Evolutionary conservation across 371 early-diverging fungal species (phyloP).

Genomic region (Apophysomyces elegans): DNA sequence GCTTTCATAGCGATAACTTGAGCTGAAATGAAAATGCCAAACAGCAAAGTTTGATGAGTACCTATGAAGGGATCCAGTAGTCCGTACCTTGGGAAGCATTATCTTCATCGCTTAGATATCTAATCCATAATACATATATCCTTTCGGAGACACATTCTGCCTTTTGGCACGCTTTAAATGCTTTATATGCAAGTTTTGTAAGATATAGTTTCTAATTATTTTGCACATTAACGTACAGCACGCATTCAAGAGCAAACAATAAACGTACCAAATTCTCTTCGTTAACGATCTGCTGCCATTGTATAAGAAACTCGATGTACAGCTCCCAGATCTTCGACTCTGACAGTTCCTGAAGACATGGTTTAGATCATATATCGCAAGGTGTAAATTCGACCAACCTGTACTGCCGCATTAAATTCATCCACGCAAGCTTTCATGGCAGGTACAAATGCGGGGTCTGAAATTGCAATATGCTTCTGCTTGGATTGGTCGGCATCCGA

Average conservation of each 20-base stretch:
- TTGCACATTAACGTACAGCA: not conserved
- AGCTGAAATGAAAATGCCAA: slow-evolving; percentile 13
- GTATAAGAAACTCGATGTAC: slow-evolving; percentile 64
- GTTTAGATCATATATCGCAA: slow-evolving; percentile 17
- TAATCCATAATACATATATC: slow-evolving; percentile 56
- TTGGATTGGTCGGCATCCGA: not conserved
- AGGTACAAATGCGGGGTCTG: slow-evolving; percentile 59
- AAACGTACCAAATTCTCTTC: slow-evolving; percentile 61
- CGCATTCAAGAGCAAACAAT: not conserved
- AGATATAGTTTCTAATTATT: slow-evolving; percentile 56
- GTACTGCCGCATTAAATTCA: slow-evolving; percentile 48
- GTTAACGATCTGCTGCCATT: slow-evolving; percentile 46
- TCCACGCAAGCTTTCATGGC: slow-evolving; percentile 58
- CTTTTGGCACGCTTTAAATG: slow-evolving; percentile 50
- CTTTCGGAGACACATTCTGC: slow-evolving; percentile 40
- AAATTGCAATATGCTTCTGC: slow-evolving; percentile 24
- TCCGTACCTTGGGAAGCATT: slow-evolving; percentile 21
- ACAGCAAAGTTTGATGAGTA: not conserved
- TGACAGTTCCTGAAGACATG: slow-evolving; percentile 25
- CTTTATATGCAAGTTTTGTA: slow-evolving; percentile 45
- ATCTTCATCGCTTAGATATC: slow-evolving; percentile 24
- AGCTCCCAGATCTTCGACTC: slow-evolving; percentile 56
- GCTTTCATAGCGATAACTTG: slow-evolving; percentile 45
- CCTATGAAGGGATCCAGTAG: not conserved
- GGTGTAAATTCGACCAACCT: slow-evolving; percentile 28